These are phyloP conservation scores for Micractinium conductrix DNA, from an alignment of 139 green algal genomes.

Conservation along the genomic window DNA sequence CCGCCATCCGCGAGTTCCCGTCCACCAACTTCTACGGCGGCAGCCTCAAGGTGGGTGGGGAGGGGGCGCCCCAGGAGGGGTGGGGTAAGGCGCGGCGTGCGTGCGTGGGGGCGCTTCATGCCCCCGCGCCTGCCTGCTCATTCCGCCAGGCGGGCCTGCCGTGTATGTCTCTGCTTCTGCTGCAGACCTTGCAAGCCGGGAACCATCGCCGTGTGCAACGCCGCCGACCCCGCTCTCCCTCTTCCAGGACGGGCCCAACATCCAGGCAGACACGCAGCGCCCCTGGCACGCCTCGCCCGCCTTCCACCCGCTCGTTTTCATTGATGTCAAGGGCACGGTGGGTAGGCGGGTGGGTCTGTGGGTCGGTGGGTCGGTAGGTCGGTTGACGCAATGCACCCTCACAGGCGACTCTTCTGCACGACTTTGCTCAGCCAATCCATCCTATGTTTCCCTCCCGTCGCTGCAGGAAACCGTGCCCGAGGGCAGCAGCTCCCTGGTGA, in stretches of 20 bases:
- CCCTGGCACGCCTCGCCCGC: conserved; percentile 72
- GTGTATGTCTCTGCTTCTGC: no score
- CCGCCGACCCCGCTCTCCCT: no score
- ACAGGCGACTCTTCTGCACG: no score
- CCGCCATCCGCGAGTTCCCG: conserved; percentile 67
- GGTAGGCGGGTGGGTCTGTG: background rate
- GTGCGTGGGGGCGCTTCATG: no score
- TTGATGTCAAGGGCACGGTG: conserved; percentile 67
- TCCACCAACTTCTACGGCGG: conserved; percentile 70
- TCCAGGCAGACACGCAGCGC: conserved; percentile 59
- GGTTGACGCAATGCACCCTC: background rate
- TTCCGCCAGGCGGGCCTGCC: no score
- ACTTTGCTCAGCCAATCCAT: no score
- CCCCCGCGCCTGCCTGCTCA: no score
- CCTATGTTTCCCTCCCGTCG: background rate
- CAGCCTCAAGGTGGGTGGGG: no score
- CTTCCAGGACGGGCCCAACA: conserved; percentile 70
- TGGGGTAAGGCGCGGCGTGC: no score
- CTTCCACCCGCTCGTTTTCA: conserved; percentile 61
- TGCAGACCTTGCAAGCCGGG: no score
- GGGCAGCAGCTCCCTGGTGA: conserved; percentile 57
- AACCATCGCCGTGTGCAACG: no score
- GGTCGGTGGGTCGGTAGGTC: background rate
- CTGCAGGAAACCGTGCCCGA: conserved; percentile 54
- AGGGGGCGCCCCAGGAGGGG: no score